These are phyloP conservation scores for Suhomyces panamericanus DNA, from an alignment of 1,139 yeast species.

Conservation along the genomic window DNA sequence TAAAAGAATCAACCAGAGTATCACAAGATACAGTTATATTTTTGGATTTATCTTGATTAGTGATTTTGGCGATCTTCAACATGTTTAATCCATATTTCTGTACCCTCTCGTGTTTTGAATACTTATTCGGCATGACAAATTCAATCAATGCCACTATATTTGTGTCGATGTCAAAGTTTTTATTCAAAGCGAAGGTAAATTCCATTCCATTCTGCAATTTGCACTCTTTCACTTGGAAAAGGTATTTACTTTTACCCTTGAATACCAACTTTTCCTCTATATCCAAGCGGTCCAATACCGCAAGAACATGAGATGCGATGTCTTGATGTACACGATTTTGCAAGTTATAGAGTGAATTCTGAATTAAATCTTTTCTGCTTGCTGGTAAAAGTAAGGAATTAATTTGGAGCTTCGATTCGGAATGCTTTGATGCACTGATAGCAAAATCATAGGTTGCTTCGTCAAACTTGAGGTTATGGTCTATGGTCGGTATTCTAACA, in stretches of 20 bases:
- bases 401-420: neutral
- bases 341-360: neutral
- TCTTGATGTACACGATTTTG: slow-evolving; percentile 1
- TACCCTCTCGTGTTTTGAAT: slow-evolving; percentile 23
- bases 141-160: slow-evolving; percentile 21
- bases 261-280: slow-evolving; percentile 23
- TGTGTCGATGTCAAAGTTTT: slow-evolving; percentile 1
- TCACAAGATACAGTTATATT: slow-evolving; percentile 8
- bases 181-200: slow-evolving; percentile 1
- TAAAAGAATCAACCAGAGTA: slow-evolving; percentile 8
- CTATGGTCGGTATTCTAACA: neutral
- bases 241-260: slow-evolving; percentile 35
- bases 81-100: slow-evolving; percentile 28
- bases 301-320: slow-evolving; percentile 19
- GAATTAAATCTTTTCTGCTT: neutral
- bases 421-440: neutral
- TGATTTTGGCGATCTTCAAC: slow-evolving; percentile 19
- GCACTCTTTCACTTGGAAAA: slow-evolving; percentile 17
- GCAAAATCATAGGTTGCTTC: neutral
- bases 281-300: slow-evolving; percentile 24
- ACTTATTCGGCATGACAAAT: slow-evolving; percentile 34
- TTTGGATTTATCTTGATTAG: slow-evolving; percentile 4
- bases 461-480: neutral
- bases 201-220: slow-evolving; percentile 6
- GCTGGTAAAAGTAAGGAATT: neutral